phyloP scores from a whole-genome alignment of 2,329 filamentous ascomycete species.

The Talaromyces sp. region DNA sequence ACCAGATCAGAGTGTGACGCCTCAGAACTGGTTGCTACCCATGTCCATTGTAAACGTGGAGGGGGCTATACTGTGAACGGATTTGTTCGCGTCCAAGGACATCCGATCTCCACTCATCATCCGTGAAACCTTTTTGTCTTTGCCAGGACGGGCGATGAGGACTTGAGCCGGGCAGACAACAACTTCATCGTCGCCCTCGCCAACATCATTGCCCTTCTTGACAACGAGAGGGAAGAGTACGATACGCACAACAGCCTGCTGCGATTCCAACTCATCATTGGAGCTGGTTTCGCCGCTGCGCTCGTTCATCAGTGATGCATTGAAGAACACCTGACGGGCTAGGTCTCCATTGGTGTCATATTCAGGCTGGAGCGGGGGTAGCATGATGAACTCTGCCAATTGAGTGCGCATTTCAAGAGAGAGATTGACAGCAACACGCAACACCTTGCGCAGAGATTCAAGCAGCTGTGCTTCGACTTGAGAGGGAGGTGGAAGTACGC shows the following conservation, averaged over 20 bases:
- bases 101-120: constrained; percentile 47
- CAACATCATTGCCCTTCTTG: constrained; percentile 88
- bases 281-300: constrained; percentile 70
- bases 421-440: constrained; percentile 84
- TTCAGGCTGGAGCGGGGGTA: constrained; percentile 89
- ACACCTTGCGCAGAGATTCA: constrained; percentile 81
- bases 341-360: constrained; percentile 94
- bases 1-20: constrained; percentile 41
- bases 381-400: constrained; percentile 97
- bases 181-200: constrained; percentile 88
- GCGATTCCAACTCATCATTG: constrained; percentile 79
- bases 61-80: constrained; percentile 46
- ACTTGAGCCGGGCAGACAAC: constrained; percentile 96
- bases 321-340: constrained; percentile 84
- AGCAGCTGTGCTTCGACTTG: constrained; percentile 80
- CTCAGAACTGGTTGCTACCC: constrained; percentile 47
- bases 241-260: constrained; percentile 78
- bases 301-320: constrained; percentile 92
- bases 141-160: constrained; percentile 65
- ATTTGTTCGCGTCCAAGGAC: constrained; percentile 43
- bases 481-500: constrained; percentile 82
- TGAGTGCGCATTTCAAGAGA: constrained; percentile 98
- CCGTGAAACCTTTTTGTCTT: constrained; percentile 44
- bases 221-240: constrained; percentile 96
- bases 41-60: constrained; percentile 48